A percentile compares a stretch with the other conserved stretches of the same genome.
Conservation (phyloP, 305 asterid genomes). For the Fraxinus nigra region DNA sequence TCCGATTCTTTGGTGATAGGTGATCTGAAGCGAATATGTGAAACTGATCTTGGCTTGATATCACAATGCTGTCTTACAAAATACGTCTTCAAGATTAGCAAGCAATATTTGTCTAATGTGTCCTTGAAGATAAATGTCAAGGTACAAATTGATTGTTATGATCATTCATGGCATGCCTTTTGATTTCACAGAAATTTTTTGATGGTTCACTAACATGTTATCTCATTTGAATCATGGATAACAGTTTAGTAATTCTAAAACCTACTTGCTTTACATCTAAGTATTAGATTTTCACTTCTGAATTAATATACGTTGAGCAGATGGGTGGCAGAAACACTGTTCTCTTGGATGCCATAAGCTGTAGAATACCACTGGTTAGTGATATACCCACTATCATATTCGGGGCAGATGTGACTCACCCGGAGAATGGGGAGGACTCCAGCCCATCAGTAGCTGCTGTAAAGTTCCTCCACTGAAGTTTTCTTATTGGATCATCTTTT, state of each 20-base stretch:
- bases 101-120: constrained; percentile 98
- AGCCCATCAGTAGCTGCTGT: constrained; percentile 99
- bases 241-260: background rate
- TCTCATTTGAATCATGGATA: background rate
- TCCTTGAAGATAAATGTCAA: constrained; percentile 94
- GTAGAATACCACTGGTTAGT: constrained; percentile 91
- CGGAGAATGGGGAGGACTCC: constrained; percentile 95
- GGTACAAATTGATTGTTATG: constrained; percentile 33
- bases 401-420: constrained; percentile 99
- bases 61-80: constrained; percentile 98
- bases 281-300: background rate
- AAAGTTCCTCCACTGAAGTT: constrained; percentile 20
- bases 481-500: background rate
- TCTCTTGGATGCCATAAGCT: constrained; percentile 90
- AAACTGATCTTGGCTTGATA: constrained; percentile 94
- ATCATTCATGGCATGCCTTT: background rate
- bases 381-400: constrained; percentile 97
- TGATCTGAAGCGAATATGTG: constrained; percentile 93
- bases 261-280: background rate
- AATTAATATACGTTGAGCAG: constrained; percentile 33
- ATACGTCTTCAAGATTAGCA: constrained; percentile 90
- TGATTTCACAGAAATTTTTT: background rate
- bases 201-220: background rate
- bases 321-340: constrained; percentile 99
- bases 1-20: constrained; percentile 39